These are phyloP conservation scores for Mortierella claussenii DNA, from an alignment of 192 early-diverging fungal species.

Conservation along the genomic window DNA sequence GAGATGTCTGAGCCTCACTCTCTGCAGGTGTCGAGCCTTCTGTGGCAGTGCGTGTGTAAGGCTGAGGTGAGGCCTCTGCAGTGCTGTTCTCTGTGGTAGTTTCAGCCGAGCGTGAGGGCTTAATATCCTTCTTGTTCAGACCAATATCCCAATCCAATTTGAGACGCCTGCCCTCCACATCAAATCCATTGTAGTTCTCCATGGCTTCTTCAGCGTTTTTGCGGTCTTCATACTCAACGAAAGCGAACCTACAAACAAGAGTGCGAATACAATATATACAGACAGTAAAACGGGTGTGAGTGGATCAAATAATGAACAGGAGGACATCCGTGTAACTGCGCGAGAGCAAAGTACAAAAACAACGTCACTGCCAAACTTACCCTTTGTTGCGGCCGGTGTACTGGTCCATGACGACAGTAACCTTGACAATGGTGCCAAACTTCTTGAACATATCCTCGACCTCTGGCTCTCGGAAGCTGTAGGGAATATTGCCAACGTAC, in stretches of 20 bases:
- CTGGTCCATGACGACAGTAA: slow-evolving; percentile 80
- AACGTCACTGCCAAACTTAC: slow-evolving; percentile 53
- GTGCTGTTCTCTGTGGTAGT: slow-evolving; percentile 15
- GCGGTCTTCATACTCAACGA: slow-evolving; percentile 79
- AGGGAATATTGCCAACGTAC: slow-evolving; percentile 83
- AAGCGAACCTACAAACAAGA: slow-evolving; percentile 72
- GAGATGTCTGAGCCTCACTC: background rate
- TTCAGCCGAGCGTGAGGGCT: slow-evolving; percentile 34
- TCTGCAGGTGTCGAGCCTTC: slow-evolving; percentile 22
- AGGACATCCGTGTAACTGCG: background rate
- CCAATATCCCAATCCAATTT: slow-evolving; percentile 66
- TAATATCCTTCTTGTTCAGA: slow-evolving; percentile 52
- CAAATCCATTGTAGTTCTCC: slow-evolving; percentile 70
- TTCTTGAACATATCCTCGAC: slow-evolving; percentile 79
- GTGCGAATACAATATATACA: background rate
- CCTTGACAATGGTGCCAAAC: slow-evolving; percentile 72
- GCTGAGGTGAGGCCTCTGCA: slow-evolving; percentile 29
- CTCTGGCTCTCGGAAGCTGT: slow-evolving; percentile 75
- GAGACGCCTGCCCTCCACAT: slow-evolving; percentile 64
- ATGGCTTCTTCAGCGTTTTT: slow-evolving; percentile 70
- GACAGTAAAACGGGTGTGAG: background rate
- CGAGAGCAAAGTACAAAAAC: background rate
- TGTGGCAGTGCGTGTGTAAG: slow-evolving; percentile 17
- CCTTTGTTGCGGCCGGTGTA: slow-evolving; percentile 84
- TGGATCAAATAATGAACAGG: no score